Conservation (phyloP, 179 eudicot genomes). For the Silene noctiflora region DNA sequence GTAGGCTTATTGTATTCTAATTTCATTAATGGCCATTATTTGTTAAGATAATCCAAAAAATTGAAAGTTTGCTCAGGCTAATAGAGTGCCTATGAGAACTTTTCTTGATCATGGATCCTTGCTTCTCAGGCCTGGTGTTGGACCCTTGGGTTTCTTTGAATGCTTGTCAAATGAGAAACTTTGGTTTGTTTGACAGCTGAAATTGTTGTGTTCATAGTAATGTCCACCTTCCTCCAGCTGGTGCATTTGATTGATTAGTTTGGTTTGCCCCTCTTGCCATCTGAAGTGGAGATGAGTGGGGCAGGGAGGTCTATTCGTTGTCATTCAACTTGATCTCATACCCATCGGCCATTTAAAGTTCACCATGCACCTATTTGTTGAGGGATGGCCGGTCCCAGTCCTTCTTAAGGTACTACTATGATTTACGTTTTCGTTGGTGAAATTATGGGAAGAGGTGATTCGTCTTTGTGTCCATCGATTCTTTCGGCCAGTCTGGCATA, state of each 20-base stretch:
- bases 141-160: neutral
- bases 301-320: conserved; percentile 32
- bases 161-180: neutral
- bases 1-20: neutral
- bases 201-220: no score
- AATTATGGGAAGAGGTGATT: neutral
- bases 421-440: neutral
- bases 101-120: neutral
- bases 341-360: neutral
- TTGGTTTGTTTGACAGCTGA: neutral
- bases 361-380: neutral
- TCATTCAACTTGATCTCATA: neutral
- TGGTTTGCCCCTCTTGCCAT: conserved; percentile 56
- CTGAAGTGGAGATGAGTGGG: conserved; percentile 56
- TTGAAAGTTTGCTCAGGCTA: neutral
- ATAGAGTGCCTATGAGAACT: neutral
- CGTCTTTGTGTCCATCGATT: neutral
- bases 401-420: neutral
- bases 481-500: neutral
- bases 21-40: neutral
- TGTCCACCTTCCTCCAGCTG: conserved; percentile 45
- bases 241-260: neutral
- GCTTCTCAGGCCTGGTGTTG: neutral
- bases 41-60: neutral
- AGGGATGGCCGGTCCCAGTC: neutral